A percentile compares a stretch with the other conserved stretches of the same genome.
Evolutionary conservation across 805 yeast species (phyloP).

Genomic region (Yamadazyma philogaea): DNA sequence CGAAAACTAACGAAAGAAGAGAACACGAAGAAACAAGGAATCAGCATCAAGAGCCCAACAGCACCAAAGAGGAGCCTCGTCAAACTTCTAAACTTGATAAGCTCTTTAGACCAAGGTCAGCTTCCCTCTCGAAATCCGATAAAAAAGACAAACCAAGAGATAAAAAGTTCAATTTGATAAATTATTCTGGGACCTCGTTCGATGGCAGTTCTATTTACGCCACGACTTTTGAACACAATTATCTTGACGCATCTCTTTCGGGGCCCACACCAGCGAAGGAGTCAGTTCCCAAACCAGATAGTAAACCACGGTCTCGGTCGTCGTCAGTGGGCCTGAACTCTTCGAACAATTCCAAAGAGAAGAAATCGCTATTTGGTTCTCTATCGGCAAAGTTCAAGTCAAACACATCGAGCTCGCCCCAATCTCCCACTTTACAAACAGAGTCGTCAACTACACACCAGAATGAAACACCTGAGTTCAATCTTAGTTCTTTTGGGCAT

Average conservation of each 20-base stretch:
- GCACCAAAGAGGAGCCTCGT: constrained; percentile 1
- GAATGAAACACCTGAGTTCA: constrained; percentile 1
- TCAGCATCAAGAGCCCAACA: neutral
- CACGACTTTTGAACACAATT: constrained; percentile 11
- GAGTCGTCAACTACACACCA: neutral
- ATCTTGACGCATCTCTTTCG: neutral
- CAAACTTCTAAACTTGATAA: constrained; percentile 13
- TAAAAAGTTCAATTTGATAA: constrained; percentile 11
- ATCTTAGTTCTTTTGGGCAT: constrained; percentile 3
- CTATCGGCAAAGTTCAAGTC: constrained; percentile 40
- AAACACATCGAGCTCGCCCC: constrained; percentile 7
- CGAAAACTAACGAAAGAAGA: too few species aligned
- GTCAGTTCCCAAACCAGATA: constrained; percentile 6
- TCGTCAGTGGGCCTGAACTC: constrained; percentile 13
- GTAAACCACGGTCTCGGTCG: constrained; percentile 13
- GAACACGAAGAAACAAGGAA: neutral
- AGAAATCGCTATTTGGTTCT: constrained; percentile 34
- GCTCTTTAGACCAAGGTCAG: constrained; percentile 12
- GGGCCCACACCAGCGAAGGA: constrained; percentile 12
- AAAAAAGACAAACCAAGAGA: constrained; percentile 10
- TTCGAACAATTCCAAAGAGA: constrained; percentile 18
- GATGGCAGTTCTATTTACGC: constrained; percentile 13
- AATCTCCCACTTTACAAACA: constrained; percentile 5
- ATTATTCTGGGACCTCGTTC: constrained; percentile 14
- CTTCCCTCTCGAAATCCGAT: constrained; percentile 8